Conservation (phyloP, 768 basidiomycete genomes). For the Boletus pseudo-olivaceus region DNA sequence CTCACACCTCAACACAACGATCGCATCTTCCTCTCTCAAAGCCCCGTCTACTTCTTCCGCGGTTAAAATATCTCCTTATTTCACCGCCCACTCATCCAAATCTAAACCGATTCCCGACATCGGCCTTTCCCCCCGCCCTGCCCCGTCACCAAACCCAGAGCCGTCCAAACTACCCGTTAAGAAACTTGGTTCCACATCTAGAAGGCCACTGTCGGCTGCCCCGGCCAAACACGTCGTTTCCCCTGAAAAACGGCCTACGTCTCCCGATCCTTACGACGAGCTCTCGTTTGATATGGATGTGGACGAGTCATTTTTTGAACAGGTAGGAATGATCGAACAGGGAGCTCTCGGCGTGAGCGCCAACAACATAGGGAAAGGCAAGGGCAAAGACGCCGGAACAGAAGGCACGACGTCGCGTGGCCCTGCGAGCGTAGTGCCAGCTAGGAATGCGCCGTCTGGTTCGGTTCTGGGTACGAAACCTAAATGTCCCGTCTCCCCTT, state of each 20-base stretch:
- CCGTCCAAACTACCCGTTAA: slow-evolving; percentile 4
- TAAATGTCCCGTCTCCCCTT: slow-evolving; percentile 8
- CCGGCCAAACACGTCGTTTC: slow-evolving; percentile 1
- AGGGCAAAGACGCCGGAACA: slow-evolving; percentile 9
- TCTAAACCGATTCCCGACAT: slow-evolving; percentile 23
- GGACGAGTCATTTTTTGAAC: slow-evolving; percentile 40
- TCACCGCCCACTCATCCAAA: slow-evolving; percentile 7
- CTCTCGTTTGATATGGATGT: slow-evolving; percentile 35
- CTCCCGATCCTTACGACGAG: slow-evolving; percentile 31
- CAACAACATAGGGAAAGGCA: slow-evolving; percentile 21
- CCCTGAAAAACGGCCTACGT: slow-evolving; percentile 11
- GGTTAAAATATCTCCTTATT: slow-evolving; percentile 20
- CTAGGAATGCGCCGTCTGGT: slow-evolving; percentile 3
- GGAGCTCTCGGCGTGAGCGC: slow-evolving; percentile 10
- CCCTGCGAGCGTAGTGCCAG: not conserved
- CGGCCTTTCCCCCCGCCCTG: slow-evolving; percentile 29
- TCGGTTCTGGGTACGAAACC: slow-evolving; percentile 17
- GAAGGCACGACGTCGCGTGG: not conserved
- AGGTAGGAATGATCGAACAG: slow-evolving; percentile 29
- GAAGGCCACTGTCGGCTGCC: not conserved
- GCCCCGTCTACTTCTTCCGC: slow-evolving; percentile 3
- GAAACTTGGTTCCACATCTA: slow-evolving; percentile 11
- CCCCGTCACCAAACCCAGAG: slow-evolving; percentile 24
- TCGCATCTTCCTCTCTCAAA: slow-evolving; percentile 10
- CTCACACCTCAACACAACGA: not conserved